phyloP scores from a whole-genome alignment of 2,329 filamentous ascomycete genomes.

The Mollisiaceae sp. region DNA sequence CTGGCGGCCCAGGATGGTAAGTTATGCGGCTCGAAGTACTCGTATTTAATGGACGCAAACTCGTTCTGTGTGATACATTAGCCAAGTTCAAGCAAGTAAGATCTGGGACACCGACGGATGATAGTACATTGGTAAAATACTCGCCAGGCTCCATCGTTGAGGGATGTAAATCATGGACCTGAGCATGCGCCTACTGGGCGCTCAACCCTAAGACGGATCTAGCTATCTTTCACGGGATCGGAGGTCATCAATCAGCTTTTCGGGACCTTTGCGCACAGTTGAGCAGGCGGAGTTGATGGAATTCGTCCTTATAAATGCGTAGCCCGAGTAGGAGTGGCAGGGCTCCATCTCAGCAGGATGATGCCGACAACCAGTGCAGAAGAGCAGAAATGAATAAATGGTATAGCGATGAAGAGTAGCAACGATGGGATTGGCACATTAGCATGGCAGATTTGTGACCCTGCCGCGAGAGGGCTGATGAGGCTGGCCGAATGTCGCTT shows the following conservation, averaged over 20 bases:
- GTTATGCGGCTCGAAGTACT: slow-evolving; percentile 39
- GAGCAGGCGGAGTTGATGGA: slow-evolving; percentile 4
- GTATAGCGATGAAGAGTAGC: not conserved
- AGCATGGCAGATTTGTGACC: not conserved
- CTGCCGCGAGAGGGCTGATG: slow-evolving; percentile 1
- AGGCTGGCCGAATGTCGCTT: not conserved
- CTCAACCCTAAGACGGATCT: not conserved
- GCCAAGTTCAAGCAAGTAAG: not conserved
- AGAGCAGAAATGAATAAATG: slow-evolving; percentile 4
- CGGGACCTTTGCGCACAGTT: not conserved
- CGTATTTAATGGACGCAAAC: slow-evolving; percentile 42
- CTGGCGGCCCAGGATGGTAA: slow-evolving; percentile 28
- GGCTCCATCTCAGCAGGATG: slow-evolving; percentile 39
- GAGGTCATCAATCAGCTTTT: not conserved
- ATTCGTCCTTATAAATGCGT: slow-evolving; percentile 29
- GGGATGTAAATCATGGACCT: slow-evolving; percentile 24
- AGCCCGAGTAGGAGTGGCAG: slow-evolving; percentile 35
- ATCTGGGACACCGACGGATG: slow-evolving; percentile 36
- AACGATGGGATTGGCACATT: not conserved
- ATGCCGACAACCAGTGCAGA: slow-evolving; percentile 12
- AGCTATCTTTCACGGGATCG: not conserved
- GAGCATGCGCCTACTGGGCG: slow-evolving; percentile 3
- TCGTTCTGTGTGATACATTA: slow-evolving; percentile 36
- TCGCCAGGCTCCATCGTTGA: slow-evolving; percentile 44
- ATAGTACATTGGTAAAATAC: slow-evolving; percentile 44